Percentiles rank a stretch among this genome's conserved stretches.
Conservation (phyloP, 1,284 basidiomycete species). For the Ganoderma leucocontextum region DNA sequence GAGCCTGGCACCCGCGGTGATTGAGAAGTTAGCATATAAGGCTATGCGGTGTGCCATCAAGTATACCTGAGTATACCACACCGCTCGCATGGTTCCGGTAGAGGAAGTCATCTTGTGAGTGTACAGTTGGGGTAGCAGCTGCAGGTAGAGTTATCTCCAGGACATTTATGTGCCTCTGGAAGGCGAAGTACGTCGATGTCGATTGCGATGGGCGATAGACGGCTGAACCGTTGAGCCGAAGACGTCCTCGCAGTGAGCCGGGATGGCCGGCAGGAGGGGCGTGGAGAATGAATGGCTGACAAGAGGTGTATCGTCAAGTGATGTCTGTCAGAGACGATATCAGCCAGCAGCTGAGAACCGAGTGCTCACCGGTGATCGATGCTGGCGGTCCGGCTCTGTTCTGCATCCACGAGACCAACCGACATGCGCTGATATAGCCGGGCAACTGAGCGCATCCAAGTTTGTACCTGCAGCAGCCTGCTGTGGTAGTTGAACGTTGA, state of each 20-base stretch:
- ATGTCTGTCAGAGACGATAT: not conserved
- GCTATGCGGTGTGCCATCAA: too few species aligned
- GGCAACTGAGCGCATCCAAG: not conserved
- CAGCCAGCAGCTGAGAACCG: not conserved
- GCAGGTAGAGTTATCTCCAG: not conserved
- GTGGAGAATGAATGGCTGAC: not conserved
- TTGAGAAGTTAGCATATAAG: not conserved
- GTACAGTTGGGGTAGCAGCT: not conserved
- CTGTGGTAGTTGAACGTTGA: too few species aligned
- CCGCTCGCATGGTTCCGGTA: constrained; percentile 56
- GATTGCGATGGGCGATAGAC: not conserved
- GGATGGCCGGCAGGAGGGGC: not conserved
- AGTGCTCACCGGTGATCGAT: not conserved
- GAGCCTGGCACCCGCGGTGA: constrained; percentile 51
- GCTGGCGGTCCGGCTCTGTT: not conserved
- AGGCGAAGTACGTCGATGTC: not conserved
- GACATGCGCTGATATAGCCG: not conserved
- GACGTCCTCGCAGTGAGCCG: not conserved
- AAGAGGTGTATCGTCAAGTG: constrained; percentile 1
- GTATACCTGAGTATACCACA: constrained; percentile 54
- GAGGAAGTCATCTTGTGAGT: constrained; percentile 3
- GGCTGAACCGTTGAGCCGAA: constrained; percentile 5
- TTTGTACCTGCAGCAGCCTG: not conserved
- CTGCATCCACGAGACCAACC: not conserved
- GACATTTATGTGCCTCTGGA: not conserved